Base-by-base conservation (phyloP, 192 early-diverging fungal genomes). In the Chytriomyces sp. region DNA sequence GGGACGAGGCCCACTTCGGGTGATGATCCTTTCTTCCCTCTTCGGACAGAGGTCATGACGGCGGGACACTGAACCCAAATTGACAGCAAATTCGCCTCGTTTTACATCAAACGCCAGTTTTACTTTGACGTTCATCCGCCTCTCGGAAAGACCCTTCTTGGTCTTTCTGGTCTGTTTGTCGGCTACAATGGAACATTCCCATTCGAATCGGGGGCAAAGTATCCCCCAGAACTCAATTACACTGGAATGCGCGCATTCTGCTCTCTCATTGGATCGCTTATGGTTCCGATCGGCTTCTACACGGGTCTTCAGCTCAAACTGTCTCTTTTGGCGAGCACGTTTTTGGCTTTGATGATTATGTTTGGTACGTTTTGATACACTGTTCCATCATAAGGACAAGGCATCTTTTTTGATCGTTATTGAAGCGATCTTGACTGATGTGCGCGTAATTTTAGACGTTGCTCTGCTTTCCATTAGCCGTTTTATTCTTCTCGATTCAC, bases 41-140 rank as follows among this genome's bases (percentile, higher is more conserved):
- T 39, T 14, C 26, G 61, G 28, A 4, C 26, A 2, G 41, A 5
- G n/a, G 28, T 17, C 4, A 5, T 44, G 17, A 54, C n/a, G n/a
- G n/a, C n/a, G n/a, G n/a, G n/a, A n/a, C n/a, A 3, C 44, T 49
- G 41, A 49, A n/a, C 8, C n/a, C 36, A 19, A 28, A 69, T 52
- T 53, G 37, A 66, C 33, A 78, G 75, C 34, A 86, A 97, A 85
- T 99, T 99, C 81, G 98, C 90, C 19, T 93, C 91, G 5, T 84
- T 95, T 76, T 99, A 99, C 80, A 79, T 99, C 53, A 94, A 95
- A 64, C 83, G 86, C 26, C 91, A 92, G 40, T 99, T 98, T 70
- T 99, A 98, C 74, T 93, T 93, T 75, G 98, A 99, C 81, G 96
- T 99, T 1, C 98, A 99, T 73, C 97, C 97, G 25, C 96, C 97